These are phyloP conservation scores for Naematelia aurantialba DNA, from an alignment of 768 basidiomycete species.

Conservation along the genomic window DNA sequence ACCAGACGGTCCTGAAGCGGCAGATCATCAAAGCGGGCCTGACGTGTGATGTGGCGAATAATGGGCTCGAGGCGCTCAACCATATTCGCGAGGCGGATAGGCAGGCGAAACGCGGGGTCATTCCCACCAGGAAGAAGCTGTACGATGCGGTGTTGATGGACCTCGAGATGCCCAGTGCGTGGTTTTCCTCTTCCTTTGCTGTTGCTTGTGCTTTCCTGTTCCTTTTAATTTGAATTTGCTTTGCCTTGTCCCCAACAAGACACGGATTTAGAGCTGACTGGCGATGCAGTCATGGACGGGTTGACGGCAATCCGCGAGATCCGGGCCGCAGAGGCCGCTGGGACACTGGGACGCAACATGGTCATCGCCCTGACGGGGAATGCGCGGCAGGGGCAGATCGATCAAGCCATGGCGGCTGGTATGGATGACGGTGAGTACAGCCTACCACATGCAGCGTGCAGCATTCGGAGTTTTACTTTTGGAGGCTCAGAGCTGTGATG, in stretches of 20 bases:
- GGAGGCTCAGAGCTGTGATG: background rate
- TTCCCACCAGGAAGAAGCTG: slow-evolving; percentile 14
- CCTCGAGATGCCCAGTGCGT: slow-evolving; percentile 46
- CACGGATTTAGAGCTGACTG: background rate
- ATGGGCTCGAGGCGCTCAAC: slow-evolving; percentile 44
- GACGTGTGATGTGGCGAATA: slow-evolving; percentile 41
- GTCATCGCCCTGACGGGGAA: slow-evolving; percentile 49
- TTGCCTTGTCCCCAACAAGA: background rate
- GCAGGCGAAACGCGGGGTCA: slow-evolving; percentile 21
- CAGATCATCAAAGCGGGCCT: slow-evolving; percentile 44
- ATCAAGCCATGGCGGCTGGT: slow-evolving; percentile 41
- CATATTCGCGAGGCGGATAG: too few relatives aligned
- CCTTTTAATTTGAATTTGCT: background rate
- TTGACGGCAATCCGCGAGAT: slow-evolving; percentile 42
- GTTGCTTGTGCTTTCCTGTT: too few relatives aligned
- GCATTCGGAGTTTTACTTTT: background rate
- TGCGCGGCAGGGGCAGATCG: slow-evolving; percentile 47
- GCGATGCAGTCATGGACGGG: slow-evolving; percentile 49
- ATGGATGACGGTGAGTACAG: slow-evolving; percentile 41
- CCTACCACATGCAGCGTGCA: background rate
- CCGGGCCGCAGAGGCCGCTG: slow-evolving; percentile 38
- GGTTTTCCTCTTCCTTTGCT: background rate
- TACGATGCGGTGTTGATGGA: slow-evolving; percentile 46
- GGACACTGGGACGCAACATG: slow-evolving; percentile 23
- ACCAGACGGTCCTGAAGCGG: slow-evolving; percentile 43